A percentile compares a stretch with the other conserved stretches of the same genome.
Evolutionary conservation across 768 basidiomycete species (phyloP).

Genomic region (Bullera alba): DNA sequence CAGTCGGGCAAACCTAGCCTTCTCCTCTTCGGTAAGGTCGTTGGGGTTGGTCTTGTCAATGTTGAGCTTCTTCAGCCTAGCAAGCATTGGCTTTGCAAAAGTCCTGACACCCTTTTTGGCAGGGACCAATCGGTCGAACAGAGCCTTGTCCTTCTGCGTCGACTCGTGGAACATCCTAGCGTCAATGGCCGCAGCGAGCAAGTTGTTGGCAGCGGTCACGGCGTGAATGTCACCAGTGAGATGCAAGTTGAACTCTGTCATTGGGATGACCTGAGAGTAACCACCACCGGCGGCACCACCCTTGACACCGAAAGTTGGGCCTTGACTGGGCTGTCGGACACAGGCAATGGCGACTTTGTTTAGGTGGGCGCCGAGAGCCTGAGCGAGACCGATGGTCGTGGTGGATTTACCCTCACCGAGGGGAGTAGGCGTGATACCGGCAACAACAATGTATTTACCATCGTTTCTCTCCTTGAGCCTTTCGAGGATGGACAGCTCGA

Average conservation of each 20-base stretch:
- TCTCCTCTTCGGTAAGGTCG: constrained; percentile 86
- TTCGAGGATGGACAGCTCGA: constrained; percentile 80
- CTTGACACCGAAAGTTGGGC: constrained; percentile 98
- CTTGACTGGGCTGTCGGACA: constrained; percentile 95
- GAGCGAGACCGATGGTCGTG: constrained; percentile 91
- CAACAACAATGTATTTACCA: constrained; percentile 93
- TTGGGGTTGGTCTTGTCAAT: constrained; percentile 90
- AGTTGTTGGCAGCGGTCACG: constrained; percentile 92
- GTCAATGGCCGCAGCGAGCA: constrained; percentile 91
- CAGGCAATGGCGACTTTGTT: constrained; percentile 90
- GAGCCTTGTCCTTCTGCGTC: constrained; percentile 88
- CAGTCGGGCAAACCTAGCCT: constrained; percentile 78
- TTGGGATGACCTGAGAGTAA: constrained; percentile 97
- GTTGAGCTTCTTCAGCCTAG: constrained; percentile 87
- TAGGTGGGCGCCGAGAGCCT: constrained; percentile 90
- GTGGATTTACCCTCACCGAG: constrained; percentile 98
- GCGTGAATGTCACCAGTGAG: constrained; percentile 85
- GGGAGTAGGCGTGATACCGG: constrained; percentile 94
- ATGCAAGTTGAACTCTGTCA: constrained; percentile 95
- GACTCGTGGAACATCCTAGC: constrained; percentile 97
- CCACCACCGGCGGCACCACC: constrained; percentile 97
- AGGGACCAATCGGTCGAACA: constrained; percentile 87
- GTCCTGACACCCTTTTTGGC: constrained; percentile 87
- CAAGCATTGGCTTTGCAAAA: constrained; percentile 93
- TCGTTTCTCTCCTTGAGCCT: constrained; percentile 75